Base-by-base conservation (phyloP, 1,284 basidiomycete species). In the Athelia psychrophila region DNA sequence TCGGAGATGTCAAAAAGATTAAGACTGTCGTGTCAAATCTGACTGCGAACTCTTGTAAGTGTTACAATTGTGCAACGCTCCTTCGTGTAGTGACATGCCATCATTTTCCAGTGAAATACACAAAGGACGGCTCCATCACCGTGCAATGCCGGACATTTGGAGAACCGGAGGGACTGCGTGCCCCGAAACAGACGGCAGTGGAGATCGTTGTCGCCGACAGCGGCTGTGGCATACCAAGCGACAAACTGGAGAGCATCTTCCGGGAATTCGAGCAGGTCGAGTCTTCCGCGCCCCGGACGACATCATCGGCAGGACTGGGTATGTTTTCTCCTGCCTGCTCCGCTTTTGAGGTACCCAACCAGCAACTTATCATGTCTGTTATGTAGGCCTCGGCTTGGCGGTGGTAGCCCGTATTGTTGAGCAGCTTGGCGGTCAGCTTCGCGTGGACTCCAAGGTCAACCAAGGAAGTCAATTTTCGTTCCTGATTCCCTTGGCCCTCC, bases 231-330 rank as follows among this genome's bases (percentile, higher is more conserved):
- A 95, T 95, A 48, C 67, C 84, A 1, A 72, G 76, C 5, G 78
- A 78, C 38, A 89, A 89, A 66, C 76, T 95, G 22, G 88, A 91
- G 64, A 83, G 81, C 52, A 91, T 95, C 54, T 95, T 95, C 71
- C 75, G 91, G 49, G 89, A 93, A 54, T 90, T 95, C 55, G 92
- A 94, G 68, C 87, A 92, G 59, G 88, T 92, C 2, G 90, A 91
- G 57, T 81, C 81, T 3, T 66, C 68, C 12, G 72, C 75, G 40
- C 60, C 75, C 5, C 71, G 67, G 51, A 59, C 65, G 15, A 64
- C 64, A 36, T 59, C 61, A 2, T 61, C 67, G 20, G 68, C 74
- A 38, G 83, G 83, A n/a, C 71, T 86, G 24, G 84, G 82, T 79
- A 53, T 55, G 76, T 58, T 23, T 10, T 20, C 35, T 49, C 24